Conservation (phyloP, 441 rosid species). For the Erodium trifolium region DNA sequence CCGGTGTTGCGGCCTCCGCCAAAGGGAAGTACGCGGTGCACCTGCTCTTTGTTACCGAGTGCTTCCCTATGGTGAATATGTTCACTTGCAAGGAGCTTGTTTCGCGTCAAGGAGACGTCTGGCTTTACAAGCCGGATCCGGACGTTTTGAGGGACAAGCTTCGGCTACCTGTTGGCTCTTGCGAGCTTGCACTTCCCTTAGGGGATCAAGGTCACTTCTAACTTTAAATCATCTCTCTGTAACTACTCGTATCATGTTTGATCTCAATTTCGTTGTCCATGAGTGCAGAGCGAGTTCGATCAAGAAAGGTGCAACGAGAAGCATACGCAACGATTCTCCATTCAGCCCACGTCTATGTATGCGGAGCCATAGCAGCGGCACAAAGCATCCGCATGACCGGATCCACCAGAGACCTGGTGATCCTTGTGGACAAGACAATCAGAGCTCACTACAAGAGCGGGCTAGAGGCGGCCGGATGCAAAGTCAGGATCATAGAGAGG, state of each 20-base stretch:
- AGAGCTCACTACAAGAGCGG: constrained; percentile 48
- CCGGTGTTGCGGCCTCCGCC: constrained; percentile 44
- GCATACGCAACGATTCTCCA: constrained; percentile 95
- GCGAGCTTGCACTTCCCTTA: constrained; percentile 23
- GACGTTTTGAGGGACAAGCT: constrained; percentile 56
- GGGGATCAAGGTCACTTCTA: background rate
- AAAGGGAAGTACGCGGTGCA: background rate
- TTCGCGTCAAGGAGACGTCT: constrained; percentile 63
- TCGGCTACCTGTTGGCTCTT: constrained; percentile 73
- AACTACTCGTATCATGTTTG: background rate
- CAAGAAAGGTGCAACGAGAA: constrained; percentile 56
- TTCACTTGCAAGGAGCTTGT: constrained; percentile 74
- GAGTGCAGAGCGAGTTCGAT: constrained; percentile 35
- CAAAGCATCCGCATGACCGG: constrained; percentile 84
- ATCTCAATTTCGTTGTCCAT: constrained; percentile 4
- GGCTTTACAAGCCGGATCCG: constrained; percentile 57
- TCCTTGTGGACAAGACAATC: constrained; percentile 66
- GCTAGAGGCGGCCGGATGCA: constrained; percentile 70
- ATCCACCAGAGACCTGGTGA: constrained; percentile 64
- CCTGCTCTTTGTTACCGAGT: constrained; percentile 63
- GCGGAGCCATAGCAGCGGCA: constrained; percentile 90
- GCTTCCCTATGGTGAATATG: constrained; percentile 83
- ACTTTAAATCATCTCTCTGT: background rate
- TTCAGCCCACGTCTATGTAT: constrained; percentile 81
- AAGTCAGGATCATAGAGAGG: constrained; percentile 45